Evolutionary conservation across 164 flowering plant species (phyloP).

Genomic region (Umbellularia californica): DNA sequence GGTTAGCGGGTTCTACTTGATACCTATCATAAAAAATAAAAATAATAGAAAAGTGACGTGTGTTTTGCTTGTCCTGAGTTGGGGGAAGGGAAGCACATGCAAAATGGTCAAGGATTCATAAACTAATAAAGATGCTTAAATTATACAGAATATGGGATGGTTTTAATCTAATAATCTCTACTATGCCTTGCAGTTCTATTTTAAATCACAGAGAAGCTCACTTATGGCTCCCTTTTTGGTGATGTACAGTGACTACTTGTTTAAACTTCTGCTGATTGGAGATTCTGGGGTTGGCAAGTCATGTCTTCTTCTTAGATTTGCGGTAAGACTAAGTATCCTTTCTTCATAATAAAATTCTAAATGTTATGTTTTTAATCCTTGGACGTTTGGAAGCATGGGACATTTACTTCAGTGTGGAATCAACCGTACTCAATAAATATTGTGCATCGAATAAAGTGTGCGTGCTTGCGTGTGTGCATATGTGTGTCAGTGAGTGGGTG

Average conservation of each 20-base stretch:
- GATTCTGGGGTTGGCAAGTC: slow-evolving; percentile 95
- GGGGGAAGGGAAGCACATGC: neutral
- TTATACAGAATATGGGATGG: neutral
- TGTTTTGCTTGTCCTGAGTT: no score
- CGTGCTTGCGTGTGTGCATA: no score
- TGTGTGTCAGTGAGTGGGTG: no score
- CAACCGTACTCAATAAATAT: no score
- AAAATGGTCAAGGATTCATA: neutral
- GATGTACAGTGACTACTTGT: slow-evolving; percentile 68
- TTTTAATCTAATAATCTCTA: neutral
- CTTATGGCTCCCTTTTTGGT: slow-evolving; percentile 3
- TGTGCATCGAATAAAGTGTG: no score
- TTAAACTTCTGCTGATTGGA: slow-evolving; percentile 93
- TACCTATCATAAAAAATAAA: no score
- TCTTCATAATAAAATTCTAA: no score
- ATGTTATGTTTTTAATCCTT: no score
- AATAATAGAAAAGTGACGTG: no score
- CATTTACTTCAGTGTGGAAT: no score
- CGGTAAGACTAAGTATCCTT: slow-evolving; percentile 43
- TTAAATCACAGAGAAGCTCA: neutral
- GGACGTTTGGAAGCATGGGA: no score
- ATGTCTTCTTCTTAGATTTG: slow-evolving; percentile 82
- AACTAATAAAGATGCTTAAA: neutral
- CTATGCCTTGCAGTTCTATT: neutral
- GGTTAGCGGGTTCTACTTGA: no score